phyloP scores from a whole-genome alignment of 2,329 filamentous ascomycete species.

The Cryphonectria radicalis region DNA sequence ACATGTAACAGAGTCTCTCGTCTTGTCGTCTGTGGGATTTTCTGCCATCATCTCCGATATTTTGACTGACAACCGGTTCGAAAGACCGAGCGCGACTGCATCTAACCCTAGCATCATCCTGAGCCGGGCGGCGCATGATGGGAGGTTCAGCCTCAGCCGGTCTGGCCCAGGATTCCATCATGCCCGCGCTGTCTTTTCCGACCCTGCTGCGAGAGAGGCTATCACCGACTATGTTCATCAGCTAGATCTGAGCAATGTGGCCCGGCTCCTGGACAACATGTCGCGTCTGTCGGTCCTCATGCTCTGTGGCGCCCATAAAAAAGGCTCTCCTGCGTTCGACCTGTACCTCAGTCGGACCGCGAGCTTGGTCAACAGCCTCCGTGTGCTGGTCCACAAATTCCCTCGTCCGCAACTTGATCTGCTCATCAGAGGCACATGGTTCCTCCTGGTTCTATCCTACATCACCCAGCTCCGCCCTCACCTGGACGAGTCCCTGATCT shows the following conservation, averaged over 20 bases:
- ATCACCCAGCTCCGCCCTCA: slow-evolving; percentile 37
- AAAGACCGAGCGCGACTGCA: slow-evolving; percentile 27
- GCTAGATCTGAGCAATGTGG: slow-evolving; percentile 32
- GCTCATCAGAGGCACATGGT: slow-evolving; percentile 33
- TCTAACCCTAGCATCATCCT: slow-evolving; percentile 32
- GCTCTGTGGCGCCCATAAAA: slow-evolving; percentile 34
- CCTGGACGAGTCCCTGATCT: slow-evolving; percentile 31
- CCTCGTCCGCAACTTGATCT: slow-evolving; percentile 14
- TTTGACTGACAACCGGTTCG: background rate
- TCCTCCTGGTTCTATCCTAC: slow-evolving; percentile 34
- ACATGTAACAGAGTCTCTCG: background rate
- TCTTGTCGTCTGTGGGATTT: background rate
- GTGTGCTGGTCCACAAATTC: slow-evolving; percentile 29
- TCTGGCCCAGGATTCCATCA: slow-evolving; percentile 33
- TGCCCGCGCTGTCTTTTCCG: slow-evolving; percentile 30
- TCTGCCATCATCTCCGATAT: background rate
- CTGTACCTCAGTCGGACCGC: slow-evolving; percentile 33
- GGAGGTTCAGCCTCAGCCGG: slow-evolving; percentile 34
- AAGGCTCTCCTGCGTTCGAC: slow-evolving; percentile 33
- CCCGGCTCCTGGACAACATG: slow-evolving; percentile 29
- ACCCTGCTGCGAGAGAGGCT: slow-evolving; percentile 28
- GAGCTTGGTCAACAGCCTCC: slow-evolving; percentile 31
- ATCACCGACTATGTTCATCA: slow-evolving; percentile 32
- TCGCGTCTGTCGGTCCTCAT: slow-evolving; percentile 32
- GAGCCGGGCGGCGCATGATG: slow-evolving; percentile 32